Conservation (phyloP, 306 rosid species). For the Castanea sativa region DNA sequence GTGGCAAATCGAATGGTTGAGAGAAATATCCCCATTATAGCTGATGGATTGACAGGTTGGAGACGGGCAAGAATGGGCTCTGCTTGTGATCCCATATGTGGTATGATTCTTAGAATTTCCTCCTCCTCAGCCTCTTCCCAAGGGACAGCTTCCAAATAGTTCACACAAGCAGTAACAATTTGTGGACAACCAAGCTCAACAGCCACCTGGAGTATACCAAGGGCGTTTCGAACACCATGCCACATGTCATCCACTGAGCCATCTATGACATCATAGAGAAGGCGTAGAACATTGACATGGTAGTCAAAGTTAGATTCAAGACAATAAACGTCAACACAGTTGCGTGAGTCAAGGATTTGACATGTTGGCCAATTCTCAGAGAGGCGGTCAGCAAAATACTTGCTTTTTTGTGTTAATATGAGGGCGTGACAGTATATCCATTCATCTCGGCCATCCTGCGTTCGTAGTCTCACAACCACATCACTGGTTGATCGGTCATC, state of each 20-base stretch:
- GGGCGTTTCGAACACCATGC: constrained; percentile 80
- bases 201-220: constrained; percentile 79
- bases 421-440: constrained; percentile 82
- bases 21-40: constrained; percentile 54
- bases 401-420: constrained; percentile 53
- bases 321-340: constrained; percentile 84
- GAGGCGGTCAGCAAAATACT: constrained; percentile 77
- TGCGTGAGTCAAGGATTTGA: constrained; percentile 82
- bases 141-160: constrained; percentile 82
- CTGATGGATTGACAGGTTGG: constrained; percentile 70
- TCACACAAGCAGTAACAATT: constrained; percentile 66
- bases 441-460: constrained; percentile 78
- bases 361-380: constrained; percentile 96
- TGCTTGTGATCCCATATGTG: constrained; percentile 63
- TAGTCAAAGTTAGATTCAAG: constrained; percentile 72
- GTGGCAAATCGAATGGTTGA: constrained; percentile 74
- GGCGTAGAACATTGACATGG: constrained; percentile 72
- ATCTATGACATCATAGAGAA: constrained; percentile 56
- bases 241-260: constrained; percentile 63
- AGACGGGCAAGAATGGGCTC: constrained; percentile 89
- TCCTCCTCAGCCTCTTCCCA: constrained; percentile 99
- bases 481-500: constrained; percentile 82
- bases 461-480: constrained; percentile 92
- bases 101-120: constrained; percentile 75
- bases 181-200: constrained; percentile 74